These are phyloP conservation scores for Aspergillus sp. DNA, from an alignment of 2,329 filamentous ascomycete species.

Conservation along the genomic window DNA sequence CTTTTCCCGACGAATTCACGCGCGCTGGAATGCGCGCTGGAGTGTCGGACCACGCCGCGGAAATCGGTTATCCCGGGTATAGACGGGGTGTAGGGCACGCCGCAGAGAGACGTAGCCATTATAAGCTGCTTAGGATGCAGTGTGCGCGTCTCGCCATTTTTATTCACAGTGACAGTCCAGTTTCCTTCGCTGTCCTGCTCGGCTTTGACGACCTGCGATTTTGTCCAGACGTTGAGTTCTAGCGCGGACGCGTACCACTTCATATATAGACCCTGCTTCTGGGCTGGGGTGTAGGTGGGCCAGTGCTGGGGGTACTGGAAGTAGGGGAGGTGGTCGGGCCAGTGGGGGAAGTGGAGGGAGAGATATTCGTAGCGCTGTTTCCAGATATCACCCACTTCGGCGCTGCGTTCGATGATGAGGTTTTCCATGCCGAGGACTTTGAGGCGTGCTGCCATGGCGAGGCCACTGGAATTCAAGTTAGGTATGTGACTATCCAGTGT, in stretches of 20 bases:
- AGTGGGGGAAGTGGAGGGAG: constrained; percentile 33
- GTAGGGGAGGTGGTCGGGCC: constrained; percentile 32
- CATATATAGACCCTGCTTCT: constrained; percentile 30
- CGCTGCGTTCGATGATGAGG: constrained; percentile 31
- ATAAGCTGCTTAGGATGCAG: constrained; percentile 27
- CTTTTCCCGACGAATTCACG: constrained; percentile 30
- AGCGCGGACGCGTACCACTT: constrained; percentile 29
- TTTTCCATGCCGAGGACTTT: constrained; percentile 27
- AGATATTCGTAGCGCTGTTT: constrained; percentile 34
- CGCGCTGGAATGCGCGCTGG: constrained; percentile 20
- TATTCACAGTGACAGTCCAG: constrained; percentile 24
- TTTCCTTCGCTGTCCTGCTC: constrained; percentile 18
- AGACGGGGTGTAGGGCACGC: constrained; percentile 29
- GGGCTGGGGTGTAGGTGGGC: constrained; percentile 32
- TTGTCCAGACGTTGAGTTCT: constrained; percentile 29
- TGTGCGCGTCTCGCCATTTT: constrained; percentile 19
- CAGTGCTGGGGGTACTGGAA: constrained; percentile 31
- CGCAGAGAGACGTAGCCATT: constrained; percentile 27
- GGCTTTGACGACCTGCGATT: constrained; percentile 21
- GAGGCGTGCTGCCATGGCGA: constrained; percentile 25
- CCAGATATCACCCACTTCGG: constrained; percentile 31
- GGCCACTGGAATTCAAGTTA: constrained; percentile 16
- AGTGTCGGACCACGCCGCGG: constrained; percentile 25
- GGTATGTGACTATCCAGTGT: too few relatives aligned
- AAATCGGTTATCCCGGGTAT: constrained; percentile 31